Conservation (phyloP, 176 grass and related monocot genomes). For the Carex myosuroides region DNA sequence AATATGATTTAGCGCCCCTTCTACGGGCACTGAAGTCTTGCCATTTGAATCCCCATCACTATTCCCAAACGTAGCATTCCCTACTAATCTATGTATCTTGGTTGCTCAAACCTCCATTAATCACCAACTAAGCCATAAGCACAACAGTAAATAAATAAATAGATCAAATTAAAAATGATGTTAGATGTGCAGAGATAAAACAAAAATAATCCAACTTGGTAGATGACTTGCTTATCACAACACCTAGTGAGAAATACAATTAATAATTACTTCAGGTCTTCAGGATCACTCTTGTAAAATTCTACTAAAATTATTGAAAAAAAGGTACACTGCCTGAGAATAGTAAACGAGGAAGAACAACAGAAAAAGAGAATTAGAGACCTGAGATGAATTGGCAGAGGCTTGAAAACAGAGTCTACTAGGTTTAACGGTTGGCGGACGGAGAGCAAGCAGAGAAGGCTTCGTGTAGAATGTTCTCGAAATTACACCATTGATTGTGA, state of each 20-base stretch:
- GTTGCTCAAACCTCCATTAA: neutral
- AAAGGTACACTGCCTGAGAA: neutral
- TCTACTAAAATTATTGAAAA: neutral
- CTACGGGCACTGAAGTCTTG: neutral
- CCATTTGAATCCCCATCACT: neutral
- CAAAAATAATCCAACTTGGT: neutral
- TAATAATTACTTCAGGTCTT: neutral
- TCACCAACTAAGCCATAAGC: neutral
- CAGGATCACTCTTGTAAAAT: neutral
- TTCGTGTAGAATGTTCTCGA: conserved; percentile 18
- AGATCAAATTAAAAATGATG: neutral
- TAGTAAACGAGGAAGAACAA: neutral
- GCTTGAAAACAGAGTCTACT: conserved; percentile 51
- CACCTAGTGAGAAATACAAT: neutral
- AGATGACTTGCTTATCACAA: neutral
- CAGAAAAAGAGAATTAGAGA: neutral
- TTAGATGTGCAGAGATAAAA: neutral
- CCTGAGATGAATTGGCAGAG: conserved; percentile 56
- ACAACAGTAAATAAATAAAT: neutral
- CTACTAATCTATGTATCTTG: neutral
- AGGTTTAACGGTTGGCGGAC: conserved; percentile 22
- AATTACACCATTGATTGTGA: neutral
- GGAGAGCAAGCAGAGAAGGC: conserved; percentile 25
- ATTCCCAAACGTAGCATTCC: neutral
- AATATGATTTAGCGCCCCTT: neutral